phyloP scores from a whole-genome alignment of 1,284 basidiomycete genomes.

The Cutaneotrichosporon sp. region DNA sequence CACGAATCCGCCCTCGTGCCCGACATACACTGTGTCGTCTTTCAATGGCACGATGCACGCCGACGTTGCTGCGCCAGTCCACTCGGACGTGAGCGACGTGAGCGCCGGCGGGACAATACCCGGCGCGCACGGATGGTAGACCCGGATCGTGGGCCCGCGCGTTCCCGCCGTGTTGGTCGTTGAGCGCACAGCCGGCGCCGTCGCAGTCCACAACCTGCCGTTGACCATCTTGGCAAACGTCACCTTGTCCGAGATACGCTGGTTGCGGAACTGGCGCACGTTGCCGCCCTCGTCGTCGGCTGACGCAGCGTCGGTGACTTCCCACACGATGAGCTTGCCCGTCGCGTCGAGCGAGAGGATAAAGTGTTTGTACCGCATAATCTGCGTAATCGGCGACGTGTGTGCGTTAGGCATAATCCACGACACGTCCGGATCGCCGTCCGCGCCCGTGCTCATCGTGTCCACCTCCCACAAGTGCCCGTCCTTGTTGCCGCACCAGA shows the following conservation, averaged over 20 bases:
- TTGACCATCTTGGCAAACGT: slow-evolving; percentile 69
- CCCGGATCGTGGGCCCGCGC: slow-evolving; percentile 64
- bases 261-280: slow-evolving; percentile 53
- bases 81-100: slow-evolving; percentile 53
- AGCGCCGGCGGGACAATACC: slow-evolving; percentile 39
- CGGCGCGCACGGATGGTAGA: slow-evolving; percentile 62
- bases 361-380: slow-evolving; percentile 61
- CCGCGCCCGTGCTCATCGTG: slow-evolving; percentile 53
- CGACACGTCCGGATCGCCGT: slow-evolving; percentile 43
- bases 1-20: slow-evolving; percentile 86
- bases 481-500: slow-evolving; percentile 86
- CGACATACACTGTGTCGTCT: slow-evolving; percentile 69
- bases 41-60: slow-evolving; percentile 69
- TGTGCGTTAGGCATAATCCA: slow-evolving; percentile 61
- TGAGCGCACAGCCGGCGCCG: slow-evolving; percentile 43
- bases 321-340: slow-evolving; percentile 73
- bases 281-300: slow-evolving; percentile 34
- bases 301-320: slow-evolving; percentile 30
- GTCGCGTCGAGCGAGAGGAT: slow-evolving; percentile 77
- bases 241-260: slow-evolving; percentile 71
- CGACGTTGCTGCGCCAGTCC: slow-evolving; percentile 68
- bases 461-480: slow-evolving; percentile 80
- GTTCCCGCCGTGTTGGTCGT: slow-evolving; percentile 48
- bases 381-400: slow-evolving; percentile 60
- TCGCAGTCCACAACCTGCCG: slow-evolving; percentile 70